phyloP scores from a whole-genome alignment of 331 rosid genomes.

The Spiraea crenata region DNA sequence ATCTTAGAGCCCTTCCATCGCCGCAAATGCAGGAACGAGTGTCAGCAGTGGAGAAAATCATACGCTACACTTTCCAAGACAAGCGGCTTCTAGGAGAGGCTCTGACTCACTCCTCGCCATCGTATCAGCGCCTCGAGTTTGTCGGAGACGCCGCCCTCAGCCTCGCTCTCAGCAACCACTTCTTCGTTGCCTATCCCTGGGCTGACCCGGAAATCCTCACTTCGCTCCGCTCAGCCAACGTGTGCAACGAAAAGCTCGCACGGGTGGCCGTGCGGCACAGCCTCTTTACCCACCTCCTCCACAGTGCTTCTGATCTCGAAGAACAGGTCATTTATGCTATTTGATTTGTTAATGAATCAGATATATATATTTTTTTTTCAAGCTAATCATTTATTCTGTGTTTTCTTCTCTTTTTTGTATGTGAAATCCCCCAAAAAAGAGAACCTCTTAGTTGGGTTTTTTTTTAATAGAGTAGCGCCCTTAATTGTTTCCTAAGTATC shows the following conservation, averaged over 20 bases:
- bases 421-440: too few species aligned
- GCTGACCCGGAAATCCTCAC: slow-evolving; percentile 50
- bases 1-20: not conserved
- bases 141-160: slow-evolving; percentile 60
- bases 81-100: slow-evolving; percentile 66
- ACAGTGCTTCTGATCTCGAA: slow-evolving; percentile 30
- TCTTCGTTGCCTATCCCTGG: slow-evolving; percentile 36
- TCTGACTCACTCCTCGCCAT: slow-evolving; percentile 47
- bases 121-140: slow-evolving; percentile 68
- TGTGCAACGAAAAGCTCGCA: slow-evolving; percentile 70
- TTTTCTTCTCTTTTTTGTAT: too few species aligned
- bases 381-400: too few species aligned
- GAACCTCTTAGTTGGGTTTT: too few species aligned
- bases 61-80: slow-evolving; percentile 38
- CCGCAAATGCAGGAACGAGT: slow-evolving; percentile 24
- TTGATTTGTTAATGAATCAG: too few species aligned
- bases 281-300: slow-evolving; percentile 40
- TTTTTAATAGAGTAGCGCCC: too few species aligned
- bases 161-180: slow-evolving; percentile 38
- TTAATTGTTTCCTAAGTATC: too few species aligned
- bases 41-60: slow-evolving; percentile 29
- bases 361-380: too few species aligned
- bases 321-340: slow-evolving; percentile 27
- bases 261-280: slow-evolving; percentile 56
- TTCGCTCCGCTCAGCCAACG: slow-evolving; percentile 54